Evolutionary conservation across 2,329 filamentous ascomycete genomes (phyloP), one percentile per base, ranked within the genome.

Genomic region (Fusarium heterosporum): DNA sequence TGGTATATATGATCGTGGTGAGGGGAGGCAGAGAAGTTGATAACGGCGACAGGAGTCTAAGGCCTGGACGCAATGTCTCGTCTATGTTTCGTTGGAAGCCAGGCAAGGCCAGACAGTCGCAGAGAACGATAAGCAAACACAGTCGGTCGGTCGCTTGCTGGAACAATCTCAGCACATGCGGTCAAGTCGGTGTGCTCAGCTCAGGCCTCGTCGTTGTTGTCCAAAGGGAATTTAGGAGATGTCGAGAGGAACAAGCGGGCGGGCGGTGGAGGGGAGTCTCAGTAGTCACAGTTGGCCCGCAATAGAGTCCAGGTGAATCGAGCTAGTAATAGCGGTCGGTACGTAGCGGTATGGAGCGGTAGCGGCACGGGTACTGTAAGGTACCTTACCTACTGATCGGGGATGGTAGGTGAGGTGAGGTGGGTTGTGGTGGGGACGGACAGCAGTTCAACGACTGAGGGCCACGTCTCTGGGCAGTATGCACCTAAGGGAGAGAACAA

Each of bases 251-350:
- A 69, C 66, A 55, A 59, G 61, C 65, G 57, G 61, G 68, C 66
- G 70, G 60, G 70, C 70, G 69, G 69, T 72, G 62, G 69, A 72
- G 64, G 66, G 66, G 50, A 49, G 49, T 61, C 61, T 52, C 52
- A 62, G 61, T 48, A 65, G 49, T 66, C 34, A 36, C 34, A 36
- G 34, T 66, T 41, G 59, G 58, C 62, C 61, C 60, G 65, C 52
- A 69, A 55, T 62, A 64, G 41, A 61, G 57, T 48, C 29, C 43
- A 63, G 29, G 61, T 62, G 50, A 69, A 69, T 55, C 40, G 36
- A 58, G 32, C 59, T 63, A 58, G 59, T 58, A 63, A 64, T 59
- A 45, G 60, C 60, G 60, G 60, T 63, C 59, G 60, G 60, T 63
- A 63, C 59, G 60, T 68, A 54, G 65, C 29, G 42, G 49, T 43